Conservation (phyloP, 352 stramenopile genomes). For the Globisporangium abappressorium region DNA sequence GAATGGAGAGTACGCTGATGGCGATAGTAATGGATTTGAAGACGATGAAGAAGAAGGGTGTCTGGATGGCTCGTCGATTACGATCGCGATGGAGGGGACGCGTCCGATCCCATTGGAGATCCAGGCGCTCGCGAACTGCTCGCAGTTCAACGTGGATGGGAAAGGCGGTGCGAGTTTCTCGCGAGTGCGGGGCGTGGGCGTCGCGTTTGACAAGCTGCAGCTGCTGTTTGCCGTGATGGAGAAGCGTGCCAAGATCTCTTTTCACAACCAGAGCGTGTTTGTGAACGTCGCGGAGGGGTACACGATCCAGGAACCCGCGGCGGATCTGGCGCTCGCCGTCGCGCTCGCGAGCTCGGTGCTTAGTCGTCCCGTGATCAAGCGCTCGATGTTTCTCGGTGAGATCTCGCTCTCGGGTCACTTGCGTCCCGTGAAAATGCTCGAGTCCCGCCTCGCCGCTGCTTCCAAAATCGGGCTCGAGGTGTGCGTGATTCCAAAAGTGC, state of each 20-base stretch:
- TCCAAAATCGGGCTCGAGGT: slow-evolving; percentile 77
- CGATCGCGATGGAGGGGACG: slow-evolving; percentile 92
- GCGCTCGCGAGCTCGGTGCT: slow-evolving; percentile 71
- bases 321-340: slow-evolving; percentile 73
- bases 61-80: slow-evolving; percentile 83
- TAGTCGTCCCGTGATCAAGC: slow-evolving; percentile 46
- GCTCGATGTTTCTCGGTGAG: slow-evolving; percentile 73
- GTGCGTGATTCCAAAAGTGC: slow-evolving; percentile 67
- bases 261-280: slow-evolving; percentile 78
- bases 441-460: slow-evolving; percentile 69
- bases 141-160: slow-evolving; percentile 38
- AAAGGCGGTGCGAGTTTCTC: slow-evolving; percentile 37
- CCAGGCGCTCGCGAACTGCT: slow-evolving; percentile 87
- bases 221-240: slow-evolving; percentile 96
- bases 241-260: slow-evolving; percentile 82
- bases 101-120: slow-evolving; percentile 94
- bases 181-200: slow-evolving; percentile 71
- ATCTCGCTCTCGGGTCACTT: slow-evolving; percentile 77
- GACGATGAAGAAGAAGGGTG: slow-evolving; percentile 10
- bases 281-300: slow-evolving; percentile 86
- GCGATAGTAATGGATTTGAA: slow-evolving; percentile 21
- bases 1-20: slow-evolving; percentile 27
- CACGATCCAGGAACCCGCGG: slow-evolving; percentile 75
- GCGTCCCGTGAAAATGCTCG: slow-evolving; percentile 80
- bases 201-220: slow-evolving; percentile 87